Evolutionary conservation across 257 asterid genomes (phyloP).

Genomic region (Rubia yunnanensis): DNA sequence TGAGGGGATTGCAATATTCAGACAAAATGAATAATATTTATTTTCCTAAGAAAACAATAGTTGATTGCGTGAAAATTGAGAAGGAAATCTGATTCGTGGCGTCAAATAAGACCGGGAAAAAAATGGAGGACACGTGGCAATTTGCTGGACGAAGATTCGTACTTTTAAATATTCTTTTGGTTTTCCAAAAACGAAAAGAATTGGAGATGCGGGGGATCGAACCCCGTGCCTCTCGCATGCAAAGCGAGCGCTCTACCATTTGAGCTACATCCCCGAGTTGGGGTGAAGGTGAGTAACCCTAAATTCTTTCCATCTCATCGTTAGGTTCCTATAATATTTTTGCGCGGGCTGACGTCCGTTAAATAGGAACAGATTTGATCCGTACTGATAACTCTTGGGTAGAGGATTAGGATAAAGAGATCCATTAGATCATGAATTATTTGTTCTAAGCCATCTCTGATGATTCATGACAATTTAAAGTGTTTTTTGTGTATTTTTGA

Average conservation of each 20-base stretch:
- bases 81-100: conserved; percentile 26
- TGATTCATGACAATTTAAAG: no score
- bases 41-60: background rate
- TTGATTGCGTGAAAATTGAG: background rate
- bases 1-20: background rate
- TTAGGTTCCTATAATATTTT: no score
- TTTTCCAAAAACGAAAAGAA: no score
- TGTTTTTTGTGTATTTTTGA: no score
- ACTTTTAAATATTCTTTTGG: background rate
- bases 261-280: conserved; percentile 87
- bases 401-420: no score
- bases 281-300: background rate
- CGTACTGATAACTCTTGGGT: no score
- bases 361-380: no score
- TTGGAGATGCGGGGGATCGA: conserved; percentile 43
- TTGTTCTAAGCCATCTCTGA: no score
- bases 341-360: no score
- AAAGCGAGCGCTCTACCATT: conserved; percentile 99
- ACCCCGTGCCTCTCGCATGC: conserved; percentile 99
- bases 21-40: background rate
- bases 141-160: background rate
- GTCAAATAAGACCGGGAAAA: conserved; percentile 33
- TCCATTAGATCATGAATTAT: no score
- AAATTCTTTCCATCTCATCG: no score
- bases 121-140: conserved; percentile 14